Evolutionary conservation across 441 rosid species (phyloP).

Genomic region (Mallotus repandus): DNA sequence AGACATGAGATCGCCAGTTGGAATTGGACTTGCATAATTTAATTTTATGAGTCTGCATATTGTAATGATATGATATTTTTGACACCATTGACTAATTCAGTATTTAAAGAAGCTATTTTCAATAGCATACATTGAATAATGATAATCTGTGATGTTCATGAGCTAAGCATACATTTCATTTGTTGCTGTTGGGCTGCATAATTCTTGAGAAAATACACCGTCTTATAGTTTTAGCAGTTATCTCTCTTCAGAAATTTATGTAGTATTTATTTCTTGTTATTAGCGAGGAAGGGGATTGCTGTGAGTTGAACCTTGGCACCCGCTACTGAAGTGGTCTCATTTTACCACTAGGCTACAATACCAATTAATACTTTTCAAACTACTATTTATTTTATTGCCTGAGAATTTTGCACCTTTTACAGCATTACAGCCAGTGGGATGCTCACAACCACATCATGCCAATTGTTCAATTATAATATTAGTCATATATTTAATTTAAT

Average conservation of each 20-base stretch:
- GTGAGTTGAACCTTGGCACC: too few relatives aligned
- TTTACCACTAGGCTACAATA: too few relatives aligned
- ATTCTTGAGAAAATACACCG: not conserved
- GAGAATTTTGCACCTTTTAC: not conserved
- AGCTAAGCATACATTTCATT: not conserved
- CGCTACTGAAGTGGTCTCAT: too few relatives aligned
- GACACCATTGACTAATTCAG: too few relatives aligned
- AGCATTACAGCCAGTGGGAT: not conserved
- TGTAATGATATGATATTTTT: not conserved
- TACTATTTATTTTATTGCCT: not conserved
- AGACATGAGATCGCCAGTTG: not conserved
- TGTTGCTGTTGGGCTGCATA: too few relatives aligned
- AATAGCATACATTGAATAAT: too few relatives aligned
- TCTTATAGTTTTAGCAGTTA: not conserved
- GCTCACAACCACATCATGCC: not conserved
- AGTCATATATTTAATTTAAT: not conserved
- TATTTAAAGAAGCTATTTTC: too few relatives aligned
- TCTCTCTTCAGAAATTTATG: not conserved
- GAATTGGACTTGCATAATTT: not conserved
- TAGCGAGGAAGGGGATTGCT: too few relatives aligned
- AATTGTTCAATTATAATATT: not conserved
- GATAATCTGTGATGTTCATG: too few relatives aligned
- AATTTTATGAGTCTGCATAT: too few relatives aligned
- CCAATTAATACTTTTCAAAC: not conserved
- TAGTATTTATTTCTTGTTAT: too few relatives aligned